Percentiles rank a stretch among this genome's conserved stretches.
Conservation (phyloP, 176 grass and related monocot genomes). For the Oryza punctata region DNA sequence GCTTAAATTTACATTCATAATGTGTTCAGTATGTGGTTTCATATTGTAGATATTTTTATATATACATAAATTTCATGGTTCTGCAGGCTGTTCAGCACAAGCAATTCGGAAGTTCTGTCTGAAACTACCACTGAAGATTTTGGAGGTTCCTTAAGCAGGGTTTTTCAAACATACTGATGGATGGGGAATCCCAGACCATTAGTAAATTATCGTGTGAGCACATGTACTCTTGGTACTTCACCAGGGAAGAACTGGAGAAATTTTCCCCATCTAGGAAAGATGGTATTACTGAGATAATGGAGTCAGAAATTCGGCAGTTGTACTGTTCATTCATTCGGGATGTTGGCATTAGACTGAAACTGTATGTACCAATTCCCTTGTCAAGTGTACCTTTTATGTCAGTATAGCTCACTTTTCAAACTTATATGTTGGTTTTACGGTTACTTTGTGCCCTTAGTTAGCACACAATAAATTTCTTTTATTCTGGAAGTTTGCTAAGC, state of each 20-base stretch:
- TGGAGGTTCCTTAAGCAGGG: slow-evolving; percentile 14
- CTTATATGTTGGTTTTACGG: background rate
- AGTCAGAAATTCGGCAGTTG: slow-evolving; percentile 59
- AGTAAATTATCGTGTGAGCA: slow-evolving; percentile 24
- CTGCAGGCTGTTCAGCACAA: background rate
- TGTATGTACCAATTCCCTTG: slow-evolving; percentile 44
- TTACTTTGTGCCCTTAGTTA: background rate
- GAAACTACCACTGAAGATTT: slow-evolving; percentile 6
- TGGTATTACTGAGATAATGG: slow-evolving; percentile 59
- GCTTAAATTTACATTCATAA: background rate
- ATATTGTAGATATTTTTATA: background rate
- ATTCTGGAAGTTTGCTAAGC: slow-evolving; percentile 5
- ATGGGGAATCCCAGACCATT: slow-evolving; percentile 24
- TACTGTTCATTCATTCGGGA: slow-evolving; percentile 81
- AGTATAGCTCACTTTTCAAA: background rate
- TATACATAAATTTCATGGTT: background rate
- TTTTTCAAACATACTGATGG: slow-evolving; percentile 38
- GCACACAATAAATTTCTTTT: slow-evolving; percentile 6
- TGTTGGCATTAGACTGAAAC: slow-evolving; percentile 67
- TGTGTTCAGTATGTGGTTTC: background rate
- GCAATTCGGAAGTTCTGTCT: background rate
- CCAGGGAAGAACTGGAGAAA: slow-evolving; percentile 62
- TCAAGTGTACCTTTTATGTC: background rate
- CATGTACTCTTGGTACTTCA: slow-evolving; percentile 71
- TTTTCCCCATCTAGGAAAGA: slow-evolving; percentile 65